These are phyloP conservation scores for Fusarium buxicola DNA, from an alignment of 2,329 filamentous ascomycete species.

Conservation along the genomic window DNA sequence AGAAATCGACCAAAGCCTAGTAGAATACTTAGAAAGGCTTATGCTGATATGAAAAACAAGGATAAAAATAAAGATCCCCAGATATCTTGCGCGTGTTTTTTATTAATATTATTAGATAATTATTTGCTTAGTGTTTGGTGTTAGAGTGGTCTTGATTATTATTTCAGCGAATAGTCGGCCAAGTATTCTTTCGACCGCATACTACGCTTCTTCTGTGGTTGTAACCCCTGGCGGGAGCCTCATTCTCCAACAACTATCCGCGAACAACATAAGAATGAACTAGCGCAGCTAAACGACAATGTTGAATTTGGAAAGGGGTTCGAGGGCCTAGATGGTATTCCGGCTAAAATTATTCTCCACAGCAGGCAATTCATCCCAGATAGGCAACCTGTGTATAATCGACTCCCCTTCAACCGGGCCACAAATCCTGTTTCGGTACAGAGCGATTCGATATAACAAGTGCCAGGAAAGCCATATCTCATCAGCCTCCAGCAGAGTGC, in stretches of 20 bases:
- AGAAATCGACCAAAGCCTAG: too few species aligned
- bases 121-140: too few species aligned
- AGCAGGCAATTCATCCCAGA: not conserved
- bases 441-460: slow-evolving; percentile 4
- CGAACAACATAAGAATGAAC: not conserved
- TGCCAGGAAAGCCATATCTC: not conserved
- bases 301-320: not conserved
- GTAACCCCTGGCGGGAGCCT: slow-evolving; percentile 7
- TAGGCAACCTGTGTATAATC: not conserved
- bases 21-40: too few species aligned
- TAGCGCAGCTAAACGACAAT: not conserved
- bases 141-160: too few species aligned
- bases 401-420: not conserved
- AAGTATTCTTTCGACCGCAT: too few species aligned
- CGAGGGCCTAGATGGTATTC: not conserved
- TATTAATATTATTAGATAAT: too few species aligned
- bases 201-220: slow-evolving; percentile 6
- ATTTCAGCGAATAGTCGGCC: too few species aligned
- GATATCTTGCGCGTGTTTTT: too few species aligned
- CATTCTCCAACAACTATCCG: slow-evolving; percentile 2
- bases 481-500: not conserved
- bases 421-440: not conserved
- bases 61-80: too few species aligned
- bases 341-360: not conserved
- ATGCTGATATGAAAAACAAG: too few species aligned